Percentiles rank a stretch among this genome's conserved stretches.
Conservation (phyloP, 2,329 filamentous ascomycete genomes). For the Alternaria solani region DNA sequence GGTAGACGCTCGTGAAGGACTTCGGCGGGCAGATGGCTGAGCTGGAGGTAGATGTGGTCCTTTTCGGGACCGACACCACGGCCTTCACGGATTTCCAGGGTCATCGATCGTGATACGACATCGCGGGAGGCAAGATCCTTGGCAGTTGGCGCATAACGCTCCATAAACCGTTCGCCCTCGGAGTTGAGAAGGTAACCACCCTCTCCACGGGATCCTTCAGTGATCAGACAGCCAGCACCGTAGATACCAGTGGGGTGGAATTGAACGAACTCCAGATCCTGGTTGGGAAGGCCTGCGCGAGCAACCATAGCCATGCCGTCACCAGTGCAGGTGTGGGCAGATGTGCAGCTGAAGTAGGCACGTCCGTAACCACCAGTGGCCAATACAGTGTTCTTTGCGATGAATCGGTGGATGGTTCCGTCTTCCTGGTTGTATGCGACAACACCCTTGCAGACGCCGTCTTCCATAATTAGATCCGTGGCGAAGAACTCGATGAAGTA, state of each 20-base stretch:
- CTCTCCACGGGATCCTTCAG: slow-evolving; percentile 96
- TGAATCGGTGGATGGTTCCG: slow-evolving; percentile 95
- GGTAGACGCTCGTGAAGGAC: slow-evolving; percentile 95
- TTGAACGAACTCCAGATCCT: slow-evolving; percentile 99
- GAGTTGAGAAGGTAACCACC: slow-evolving; percentile 97
- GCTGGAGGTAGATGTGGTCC: slow-evolving; percentile 98
- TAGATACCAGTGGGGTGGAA: slow-evolving; percentile 99
- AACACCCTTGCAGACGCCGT: slow-evolving; percentile 94
- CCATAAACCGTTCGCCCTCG: slow-evolving; percentile 99
- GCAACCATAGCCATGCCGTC: slow-evolving; percentile 99
- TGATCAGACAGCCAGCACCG: slow-evolving; percentile 93
- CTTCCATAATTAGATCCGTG: slow-evolving; percentile 95
- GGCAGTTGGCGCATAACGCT: slow-evolving; percentile 95
- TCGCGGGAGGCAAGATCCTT: slow-evolving; percentile 98
- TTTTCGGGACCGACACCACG: slow-evolving; percentile 96
- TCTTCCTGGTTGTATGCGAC: slow-evolving; percentile 99
- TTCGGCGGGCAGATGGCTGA: slow-evolving; percentile 92
- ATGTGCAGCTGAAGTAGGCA: slow-evolving; percentile 98
- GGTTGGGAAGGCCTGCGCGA: slow-evolving; percentile 95
- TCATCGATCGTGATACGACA: slow-evolving; percentile 97
- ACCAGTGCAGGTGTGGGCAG: slow-evolving; percentile 97
- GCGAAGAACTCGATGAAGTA: slow-evolving; percentile 99
- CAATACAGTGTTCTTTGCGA: slow-evolving; percentile 94
- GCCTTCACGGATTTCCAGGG: slow-evolving; percentile 95
- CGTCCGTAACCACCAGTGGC: slow-evolving; percentile 98